These are phyloP conservation scores for Arabidopsis lyrata DNA, from an alignment of 441 rosid species.

Conservation along the genomic window DNA sequence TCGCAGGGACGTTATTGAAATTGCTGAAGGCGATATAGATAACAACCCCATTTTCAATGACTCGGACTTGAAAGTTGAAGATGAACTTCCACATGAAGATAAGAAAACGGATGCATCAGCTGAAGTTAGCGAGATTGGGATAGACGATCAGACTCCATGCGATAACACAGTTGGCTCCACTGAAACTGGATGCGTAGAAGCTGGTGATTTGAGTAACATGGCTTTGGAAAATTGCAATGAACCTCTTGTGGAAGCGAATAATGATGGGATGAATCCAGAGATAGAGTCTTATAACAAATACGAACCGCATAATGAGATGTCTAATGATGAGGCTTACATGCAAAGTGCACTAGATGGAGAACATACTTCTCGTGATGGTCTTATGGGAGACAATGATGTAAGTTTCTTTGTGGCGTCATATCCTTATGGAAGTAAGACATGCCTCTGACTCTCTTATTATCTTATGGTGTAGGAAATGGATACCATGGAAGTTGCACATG, in stretches of 20 bases:
- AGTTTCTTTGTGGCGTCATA: slow-evolving; percentile 47
- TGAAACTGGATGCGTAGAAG: slow-evolving; percentile 48
- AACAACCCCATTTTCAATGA: slow-evolving; percentile 48
- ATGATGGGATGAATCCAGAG: slow-evolving; percentile 47
- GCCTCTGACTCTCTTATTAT: slow-evolving; percentile 27
- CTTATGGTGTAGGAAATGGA: slow-evolving; percentile 77
- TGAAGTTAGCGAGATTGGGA: slow-evolving; percentile 48
- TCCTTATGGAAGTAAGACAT: slow-evolving; percentile 29
- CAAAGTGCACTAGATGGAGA: slow-evolving; percentile 53
- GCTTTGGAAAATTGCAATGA: slow-evolving; percentile 49
- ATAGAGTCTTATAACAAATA: slow-evolving; percentile 50
- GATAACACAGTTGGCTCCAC: slow-evolving; percentile 41
- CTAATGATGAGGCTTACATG: slow-evolving; percentile 49
- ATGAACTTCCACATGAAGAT: slow-evolving; percentile 54
- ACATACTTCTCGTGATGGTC: slow-evolving; percentile 44
- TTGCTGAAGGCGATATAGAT: slow-evolving; percentile 46
- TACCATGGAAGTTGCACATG: slow-evolving; percentile 55
- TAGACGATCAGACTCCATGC: slow-evolving; percentile 44
- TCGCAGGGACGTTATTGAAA: slow-evolving; percentile 47
- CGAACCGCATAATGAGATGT: slow-evolving; percentile 46
- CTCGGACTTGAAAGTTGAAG: slow-evolving; percentile 50
- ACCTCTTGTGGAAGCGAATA: slow-evolving; percentile 49
- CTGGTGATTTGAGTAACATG: slow-evolving; percentile 43
- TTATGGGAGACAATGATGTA: slow-evolving; percentile 57
- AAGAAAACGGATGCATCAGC: slow-evolving; percentile 49